Evolutionary conservation across 306 rosid genomes (phyloP), one percentile per base, ranked within the genome.

Genomic region (Quercus wislizeni): DNA sequence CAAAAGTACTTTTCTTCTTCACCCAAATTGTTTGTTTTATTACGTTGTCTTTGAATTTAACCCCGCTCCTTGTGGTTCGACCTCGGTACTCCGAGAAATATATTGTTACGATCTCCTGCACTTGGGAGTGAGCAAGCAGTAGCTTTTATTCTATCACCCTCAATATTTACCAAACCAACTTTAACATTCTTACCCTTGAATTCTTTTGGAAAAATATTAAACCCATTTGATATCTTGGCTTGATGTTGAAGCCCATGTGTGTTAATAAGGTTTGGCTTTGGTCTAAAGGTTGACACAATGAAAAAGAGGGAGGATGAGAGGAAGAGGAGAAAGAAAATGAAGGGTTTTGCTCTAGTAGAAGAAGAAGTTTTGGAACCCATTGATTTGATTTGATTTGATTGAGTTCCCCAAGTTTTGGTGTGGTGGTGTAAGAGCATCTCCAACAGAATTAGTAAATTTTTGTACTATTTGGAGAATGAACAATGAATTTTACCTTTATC

Each of bases 111-210:
- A 23, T 23, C 23, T 23, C 23, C 23, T 23, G 23, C 23, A 23
- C 23, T 23, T 23, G 1, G 23, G 23, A 23, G 23, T 23, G 23
- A 23, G 23, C 23, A 23, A 23, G 23, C 1, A 23, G 54, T n/a
- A 17, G 25, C 57, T 5, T 67, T 61, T 14, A 25, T 31, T 23
- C 35, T 18, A 41, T 65, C n/a, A 9, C 76, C 54, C 14, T 2
- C 79, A 1, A 92, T 17, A 8, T 90, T 90, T 76, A 94, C 90
- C 9, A 94, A 58, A 55, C 94, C 94, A 1, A 88, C 77, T 84
- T 80, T 92, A 3, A 88, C 81, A 14, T 82, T 83, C 9, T 15
- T 75, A 25, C 65, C 64, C 0, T 56, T 23, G 5, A 78, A 30
- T 9, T 63, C 76, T 72, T 84, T 64, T 19, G 75, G 73, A 65